Evolutionary conservation across 108 stramenopile genomes (phyloP).

Genomic region (Nitzschia putrida): DNA sequence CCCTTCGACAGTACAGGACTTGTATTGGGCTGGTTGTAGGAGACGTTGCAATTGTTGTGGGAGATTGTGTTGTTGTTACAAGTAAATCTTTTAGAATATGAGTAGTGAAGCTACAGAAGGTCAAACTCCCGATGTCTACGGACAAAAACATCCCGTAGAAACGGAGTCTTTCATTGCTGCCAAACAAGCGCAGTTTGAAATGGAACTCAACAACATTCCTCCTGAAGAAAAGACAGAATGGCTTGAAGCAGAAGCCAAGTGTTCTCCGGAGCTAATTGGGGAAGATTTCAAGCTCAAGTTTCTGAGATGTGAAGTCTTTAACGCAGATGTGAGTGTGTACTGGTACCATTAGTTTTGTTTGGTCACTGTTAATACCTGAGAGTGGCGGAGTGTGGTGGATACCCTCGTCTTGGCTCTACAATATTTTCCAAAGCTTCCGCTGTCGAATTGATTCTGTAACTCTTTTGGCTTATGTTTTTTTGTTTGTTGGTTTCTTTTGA

Average conservation of each 20-base stretch:
- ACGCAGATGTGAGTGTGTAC: slow-evolving; percentile 44
- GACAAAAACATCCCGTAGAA: slow-evolving; percentile 54
- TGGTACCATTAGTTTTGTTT: too few relatives aligned
- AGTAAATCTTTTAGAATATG: not conserved
- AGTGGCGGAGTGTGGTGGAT: too few relatives aligned
- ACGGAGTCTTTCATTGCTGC: slow-evolving; percentile 44
- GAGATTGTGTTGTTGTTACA: too few relatives aligned
- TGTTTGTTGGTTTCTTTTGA: too few relatives aligned
- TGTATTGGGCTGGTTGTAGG: too few relatives aligned
- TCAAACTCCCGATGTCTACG: slow-evolving; percentile 37
- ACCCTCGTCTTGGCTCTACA: too few relatives aligned
- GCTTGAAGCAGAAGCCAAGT: slow-evolving; percentile 44
- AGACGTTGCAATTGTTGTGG: too few relatives aligned
- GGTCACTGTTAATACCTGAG: too few relatives aligned
- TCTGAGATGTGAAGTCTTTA: slow-evolving; percentile 65
- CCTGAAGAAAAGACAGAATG: slow-evolving; percentile 30
- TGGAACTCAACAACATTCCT: slow-evolving; percentile 32
- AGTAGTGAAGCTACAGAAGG: slow-evolving; percentile 14
- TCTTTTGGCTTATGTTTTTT: too few relatives aligned
- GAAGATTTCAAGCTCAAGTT: slow-evolving; percentile 60
- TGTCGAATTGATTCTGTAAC: too few relatives aligned
- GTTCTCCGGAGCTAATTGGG: slow-evolving; percentile 34
- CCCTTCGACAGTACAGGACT: too few relatives aligned
- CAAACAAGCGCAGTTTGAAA: slow-evolving; percentile 35
- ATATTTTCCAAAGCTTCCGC: too few relatives aligned